Evolutionary conservation across 2,329 filamentous ascomycete genomes (phyloP).

Genomic region (Ascochyta fabae): DNA sequence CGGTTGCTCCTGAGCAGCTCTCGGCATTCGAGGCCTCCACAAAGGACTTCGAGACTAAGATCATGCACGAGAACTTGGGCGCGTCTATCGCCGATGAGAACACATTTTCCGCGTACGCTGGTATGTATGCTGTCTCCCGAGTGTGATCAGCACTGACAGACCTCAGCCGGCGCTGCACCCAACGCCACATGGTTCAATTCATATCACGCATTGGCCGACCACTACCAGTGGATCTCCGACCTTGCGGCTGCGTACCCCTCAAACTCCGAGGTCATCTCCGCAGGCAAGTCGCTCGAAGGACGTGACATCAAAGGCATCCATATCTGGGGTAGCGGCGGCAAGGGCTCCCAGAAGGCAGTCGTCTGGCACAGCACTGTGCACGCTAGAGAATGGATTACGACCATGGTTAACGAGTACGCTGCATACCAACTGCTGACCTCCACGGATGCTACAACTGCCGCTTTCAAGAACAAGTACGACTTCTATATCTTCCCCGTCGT

Average conservation of each 20-base stretch:
- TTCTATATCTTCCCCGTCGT: constrained; percentile 63
- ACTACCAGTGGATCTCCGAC: constrained; percentile 43
- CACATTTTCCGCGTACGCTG: constrained; percentile 39
- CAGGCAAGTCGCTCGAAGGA: constrained; percentile 46
- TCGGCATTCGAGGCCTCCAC: constrained; percentile 37
- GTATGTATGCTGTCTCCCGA: constrained; percentile 20
- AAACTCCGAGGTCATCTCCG: constrained; percentile 45
- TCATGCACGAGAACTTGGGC: constrained; percentile 50
- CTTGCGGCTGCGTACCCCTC: constrained; percentile 44
- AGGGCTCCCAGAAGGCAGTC: constrained; percentile 45
- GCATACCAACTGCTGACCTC: constrained; percentile 46
- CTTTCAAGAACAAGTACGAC: constrained; percentile 67
- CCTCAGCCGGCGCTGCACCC: constrained; percentile 36
- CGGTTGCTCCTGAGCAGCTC: constrained; percentile 43
- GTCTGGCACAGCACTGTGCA: constrained; percentile 50
- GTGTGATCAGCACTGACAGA: constrained; percentile 24
- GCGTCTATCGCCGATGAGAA: constrained; percentile 44
- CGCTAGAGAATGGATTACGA: constrained; percentile 48
- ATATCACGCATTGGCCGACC: constrained; percentile 47
- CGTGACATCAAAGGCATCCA: constrained; percentile 49
- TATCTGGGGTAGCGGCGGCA: constrained; percentile 48
- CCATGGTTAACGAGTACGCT: constrained; percentile 46
- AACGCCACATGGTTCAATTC: constrained; percentile 46
- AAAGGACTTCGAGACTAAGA: constrained; percentile 33
- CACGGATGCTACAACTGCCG: constrained; percentile 36